These are phyloP conservation scores for Pleurotus tuoliensis DNA, from an alignment of 768 basidiomycete genomes.

Conservation along the genomic window DNA sequence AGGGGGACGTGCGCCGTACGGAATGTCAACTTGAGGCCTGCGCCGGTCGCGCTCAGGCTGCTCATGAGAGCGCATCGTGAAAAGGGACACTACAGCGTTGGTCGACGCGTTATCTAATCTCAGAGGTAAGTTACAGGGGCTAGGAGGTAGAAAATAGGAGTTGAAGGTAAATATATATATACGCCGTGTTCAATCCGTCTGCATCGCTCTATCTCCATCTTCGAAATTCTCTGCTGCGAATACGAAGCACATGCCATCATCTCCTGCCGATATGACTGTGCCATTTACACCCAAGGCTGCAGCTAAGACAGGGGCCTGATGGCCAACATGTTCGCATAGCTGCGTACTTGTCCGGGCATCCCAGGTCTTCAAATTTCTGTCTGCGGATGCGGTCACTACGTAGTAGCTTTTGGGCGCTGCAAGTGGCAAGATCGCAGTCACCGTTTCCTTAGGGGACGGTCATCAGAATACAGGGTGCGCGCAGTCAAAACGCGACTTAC, in stretches of 20 bases:
- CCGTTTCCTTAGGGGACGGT: constrained; percentile 59
- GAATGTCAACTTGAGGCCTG: constrained; percentile 1
- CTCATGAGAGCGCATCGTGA: not conserved
- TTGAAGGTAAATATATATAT: not conserved
- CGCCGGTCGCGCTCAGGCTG: not conserved
- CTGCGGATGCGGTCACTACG: constrained; percentile 83
- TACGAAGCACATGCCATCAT: constrained; percentile 85
- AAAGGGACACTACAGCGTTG: not conserved
- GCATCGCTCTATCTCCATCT: not conserved
- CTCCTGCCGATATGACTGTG: constrained; percentile 83
- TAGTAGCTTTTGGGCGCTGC: constrained; percentile 74
- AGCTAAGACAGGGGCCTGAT: constrained; percentile 70
- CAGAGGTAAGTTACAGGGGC: not conserved
- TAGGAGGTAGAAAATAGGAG: not conserved
- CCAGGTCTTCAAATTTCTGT: constrained; percentile 87
- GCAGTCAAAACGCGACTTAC: constrained; percentile 37
- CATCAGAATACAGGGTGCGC: not conserved
- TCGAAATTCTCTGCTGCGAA: constrained; percentile 60
- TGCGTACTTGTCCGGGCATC: constrained; percentile 83
- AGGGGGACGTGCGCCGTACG: not conserved
- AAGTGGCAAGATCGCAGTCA: constrained; percentile 75
- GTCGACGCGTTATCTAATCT: too few species aligned
- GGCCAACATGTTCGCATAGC: constrained; percentile 78
- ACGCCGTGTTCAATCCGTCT: not conserved
- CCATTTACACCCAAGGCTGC: constrained; percentile 71